Conservation (phyloP, 495 filamentous ascomycete genomes). For the Penicillium tannophilum region DNA sequence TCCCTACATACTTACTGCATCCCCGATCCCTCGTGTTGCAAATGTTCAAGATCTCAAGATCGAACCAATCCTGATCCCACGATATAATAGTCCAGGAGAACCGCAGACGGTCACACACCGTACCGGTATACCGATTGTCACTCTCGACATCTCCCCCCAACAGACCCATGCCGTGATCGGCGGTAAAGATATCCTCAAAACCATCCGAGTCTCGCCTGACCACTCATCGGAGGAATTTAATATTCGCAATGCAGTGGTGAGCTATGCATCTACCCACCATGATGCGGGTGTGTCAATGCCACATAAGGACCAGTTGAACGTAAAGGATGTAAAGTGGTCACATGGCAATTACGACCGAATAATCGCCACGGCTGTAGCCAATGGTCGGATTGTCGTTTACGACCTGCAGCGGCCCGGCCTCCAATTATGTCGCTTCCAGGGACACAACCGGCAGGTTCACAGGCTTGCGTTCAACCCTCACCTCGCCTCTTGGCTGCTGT, state of each 20-base stretch:
- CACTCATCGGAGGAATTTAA: slow-evolving; percentile 76
- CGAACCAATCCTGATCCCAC: slow-evolving; percentile 24
- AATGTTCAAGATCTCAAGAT: slow-evolving; percentile 2
- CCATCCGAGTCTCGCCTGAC: slow-evolving; percentile 69
- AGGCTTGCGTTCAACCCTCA: slow-evolving; percentile 88
- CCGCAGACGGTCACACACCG: slow-evolving; percentile 74
- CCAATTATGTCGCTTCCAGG: slow-evolving; percentile 75
- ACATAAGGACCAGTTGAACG: slow-evolving; percentile 73
- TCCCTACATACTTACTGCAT: slow-evolving; percentile 7
- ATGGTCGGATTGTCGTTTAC: slow-evolving; percentile 85
- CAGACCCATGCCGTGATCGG: slow-evolving; percentile 77
- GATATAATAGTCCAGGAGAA: slow-evolving; percentile 55
- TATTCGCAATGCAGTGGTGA: slow-evolving; percentile 72
- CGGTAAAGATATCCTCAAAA: slow-evolving; percentile 83
- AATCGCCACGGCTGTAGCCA: slow-evolving; percentile 82
- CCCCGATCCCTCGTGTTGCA: slow-evolving; percentile 2
- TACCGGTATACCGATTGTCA: slow-evolving; percentile 70
- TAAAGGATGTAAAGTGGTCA: slow-evolving; percentile 85
- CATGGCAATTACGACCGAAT: slow-evolving; percentile 63
- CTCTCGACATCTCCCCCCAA: slow-evolving; percentile 77
- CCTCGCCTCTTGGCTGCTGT: slow-evolving; percentile 72
- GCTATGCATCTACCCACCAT: slow-evolving; percentile 65
- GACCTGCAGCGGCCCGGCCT: slow-evolving; percentile 74
- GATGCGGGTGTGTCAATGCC: slow-evolving; percentile 52
- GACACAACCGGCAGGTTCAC: slow-evolving; percentile 91